Conservation (phyloP, 805 yeast genomes). For the Saccharomycopsis sp. region DNA sequence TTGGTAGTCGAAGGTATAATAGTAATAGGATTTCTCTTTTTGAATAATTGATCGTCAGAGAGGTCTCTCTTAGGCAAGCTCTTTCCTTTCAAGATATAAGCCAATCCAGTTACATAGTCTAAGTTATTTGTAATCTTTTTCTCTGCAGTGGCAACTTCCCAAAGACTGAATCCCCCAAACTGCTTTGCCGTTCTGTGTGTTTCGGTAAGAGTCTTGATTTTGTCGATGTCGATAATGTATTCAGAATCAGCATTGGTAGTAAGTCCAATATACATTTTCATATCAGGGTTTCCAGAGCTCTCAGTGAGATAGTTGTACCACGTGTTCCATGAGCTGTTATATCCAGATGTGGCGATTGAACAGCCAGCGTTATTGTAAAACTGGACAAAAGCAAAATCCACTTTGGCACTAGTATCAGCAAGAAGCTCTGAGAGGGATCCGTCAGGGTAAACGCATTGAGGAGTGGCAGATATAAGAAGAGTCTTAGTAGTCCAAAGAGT, state of each 20-base stretch:
- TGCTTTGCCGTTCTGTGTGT: neutral
- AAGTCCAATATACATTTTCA: conserved; percentile 54
- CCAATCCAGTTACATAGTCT: conserved; percentile 15
- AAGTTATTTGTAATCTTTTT: conserved; percentile 6
- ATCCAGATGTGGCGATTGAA: conserved; percentile 33
- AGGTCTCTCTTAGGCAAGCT: neutral
- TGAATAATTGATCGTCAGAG: neutral
- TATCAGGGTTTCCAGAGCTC: conserved; percentile 37
- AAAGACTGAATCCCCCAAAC: conserved; percentile 17
- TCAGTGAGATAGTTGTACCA: conserved; percentile 44
- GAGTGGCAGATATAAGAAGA: conserved; percentile 67
- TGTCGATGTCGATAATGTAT: conserved; percentile 37
- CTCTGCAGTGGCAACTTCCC: conserved; percentile 17
- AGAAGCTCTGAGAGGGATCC: conserved; percentile 41
- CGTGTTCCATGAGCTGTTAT: conserved; percentile 36
- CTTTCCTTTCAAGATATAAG: conserved; percentile 14
- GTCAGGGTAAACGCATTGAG: conserved; percentile 74
- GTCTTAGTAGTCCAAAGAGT: conserved; percentile 36
- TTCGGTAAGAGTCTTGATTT: conserved; percentile 4
- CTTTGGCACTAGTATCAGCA: conserved; percentile 44
- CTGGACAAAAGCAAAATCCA: conserved; percentile 67
- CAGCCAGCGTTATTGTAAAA: conserved; percentile 65
- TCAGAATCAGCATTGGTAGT: conserved; percentile 56
- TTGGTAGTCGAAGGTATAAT: neutral
- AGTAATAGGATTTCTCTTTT: neutral